Conservation (phyloP, 108 stramenopile genomes). For the Pseudonitzschia pungens region DNA sequence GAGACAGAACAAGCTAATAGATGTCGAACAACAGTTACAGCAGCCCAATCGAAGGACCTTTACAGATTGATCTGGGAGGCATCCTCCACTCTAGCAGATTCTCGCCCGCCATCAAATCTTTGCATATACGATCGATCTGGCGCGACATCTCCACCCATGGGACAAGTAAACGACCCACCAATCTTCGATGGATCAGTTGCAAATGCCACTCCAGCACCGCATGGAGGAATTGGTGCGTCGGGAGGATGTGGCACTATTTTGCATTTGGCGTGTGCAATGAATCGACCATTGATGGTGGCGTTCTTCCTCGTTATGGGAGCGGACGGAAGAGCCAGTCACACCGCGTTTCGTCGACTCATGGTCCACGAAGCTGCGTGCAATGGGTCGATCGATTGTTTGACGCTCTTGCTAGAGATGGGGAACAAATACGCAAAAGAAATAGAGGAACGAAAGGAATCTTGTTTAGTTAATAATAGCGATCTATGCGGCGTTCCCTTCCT, state of each 20-base stretch:
- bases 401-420: slow-evolving; percentile 67
- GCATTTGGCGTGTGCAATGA: slow-evolving; percentile 82
- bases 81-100: slow-evolving; percentile 54
- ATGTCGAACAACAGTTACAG: slow-evolving; percentile 8
- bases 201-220: slow-evolving; percentile 69
- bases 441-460: background rate
- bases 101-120: slow-evolving; percentile 61
- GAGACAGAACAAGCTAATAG: slow-evolving; percentile 4
- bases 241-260: slow-evolving; percentile 72
- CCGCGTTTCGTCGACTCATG: slow-evolving; percentile 78
- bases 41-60: slow-evolving; percentile 23
- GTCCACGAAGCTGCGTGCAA: slow-evolving; percentile 85
- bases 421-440: slow-evolving; percentile 28
- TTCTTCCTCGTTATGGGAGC: slow-evolving; percentile 75
- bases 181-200: slow-evolving; percentile 78
- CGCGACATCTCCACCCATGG: slow-evolving; percentile 2
- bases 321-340: slow-evolving; percentile 69
- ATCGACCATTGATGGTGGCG: slow-evolving; percentile 69
- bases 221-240: slow-evolving; percentile 42
- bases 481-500: slow-evolving; percentile 23
- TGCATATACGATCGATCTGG: slow-evolving; percentile 47
- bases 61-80: slow-evolving; percentile 67
- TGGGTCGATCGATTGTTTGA: slow-evolving; percentile 71
- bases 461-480: background rate
- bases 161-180: slow-evolving; percentile 33